Percentiles rank a stretch among this genome's conserved stretches.
These are phyloP conservation scores for Zhuliangozyma blackwelliae DNA, from an alignment of 1,139 yeast species.

Conservation along the genomic window DNA sequence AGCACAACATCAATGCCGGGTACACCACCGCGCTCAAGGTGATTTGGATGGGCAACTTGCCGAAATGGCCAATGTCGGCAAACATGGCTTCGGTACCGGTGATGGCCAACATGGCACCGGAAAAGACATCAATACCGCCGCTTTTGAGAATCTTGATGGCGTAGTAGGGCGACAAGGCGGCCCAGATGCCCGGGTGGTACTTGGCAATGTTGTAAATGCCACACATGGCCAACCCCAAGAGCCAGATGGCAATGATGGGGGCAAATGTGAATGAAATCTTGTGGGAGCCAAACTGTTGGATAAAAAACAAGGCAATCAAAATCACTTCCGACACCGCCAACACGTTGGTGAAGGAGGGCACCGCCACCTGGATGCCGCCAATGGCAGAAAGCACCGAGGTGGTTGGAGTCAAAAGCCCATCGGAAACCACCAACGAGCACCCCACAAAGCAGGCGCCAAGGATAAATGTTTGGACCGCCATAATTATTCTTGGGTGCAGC, in stretches of 20 bases:
- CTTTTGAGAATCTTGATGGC: conserved; percentile 41
- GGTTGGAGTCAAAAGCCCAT: conserved; percentile 60
- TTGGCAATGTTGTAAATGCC: conserved; percentile 45
- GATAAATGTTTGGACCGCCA: conserved; percentile 27
- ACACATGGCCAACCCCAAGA: conserved; percentile 37
- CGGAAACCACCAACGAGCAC: conserved; percentile 52
- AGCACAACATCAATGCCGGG: conserved; percentile 47
- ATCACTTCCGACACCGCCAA: conserved; percentile 47
- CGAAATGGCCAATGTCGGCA: conserved; percentile 58
- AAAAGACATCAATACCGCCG: conserved; percentile 42
- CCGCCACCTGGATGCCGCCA: conserved; percentile 45
- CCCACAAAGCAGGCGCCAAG: conserved; percentile 48
- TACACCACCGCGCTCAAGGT: conserved; percentile 45
- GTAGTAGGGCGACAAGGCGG: conserved; percentile 47
- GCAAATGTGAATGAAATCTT: conserved; percentile 43
- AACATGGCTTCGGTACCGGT: conserved; percentile 65
- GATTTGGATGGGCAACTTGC: conserved; percentile 45
- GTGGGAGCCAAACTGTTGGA: conserved; percentile 47
- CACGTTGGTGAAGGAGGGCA: conserved; percentile 34
- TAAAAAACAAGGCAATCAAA: conserved; percentile 37
- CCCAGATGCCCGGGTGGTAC: conserved; percentile 41
- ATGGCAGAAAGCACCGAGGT: conserved; percentile 55
- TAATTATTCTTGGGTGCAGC: conserved; percentile 21
- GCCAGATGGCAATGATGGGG: conserved; percentile 52
- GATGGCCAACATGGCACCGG: conserved; percentile 50